These are phyloP conservation scores for Chenopodium berlandieri DNA, from an alignment of 148 eudicot species.

Conservation along the genomic window DNA sequence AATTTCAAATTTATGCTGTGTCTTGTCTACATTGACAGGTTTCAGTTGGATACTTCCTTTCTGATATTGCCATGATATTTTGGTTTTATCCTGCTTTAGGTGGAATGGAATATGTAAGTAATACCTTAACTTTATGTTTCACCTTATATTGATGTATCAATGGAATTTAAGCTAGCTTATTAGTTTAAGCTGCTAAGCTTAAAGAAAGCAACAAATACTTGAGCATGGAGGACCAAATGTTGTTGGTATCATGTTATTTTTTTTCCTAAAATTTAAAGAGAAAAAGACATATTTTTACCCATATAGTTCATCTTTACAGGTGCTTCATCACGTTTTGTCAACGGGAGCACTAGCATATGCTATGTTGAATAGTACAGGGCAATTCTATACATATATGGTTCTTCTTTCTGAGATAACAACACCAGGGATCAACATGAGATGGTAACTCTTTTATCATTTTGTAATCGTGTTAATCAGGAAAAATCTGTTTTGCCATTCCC, in stretches of 20 bases:
- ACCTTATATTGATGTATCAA: background rate
- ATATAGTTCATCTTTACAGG: slow-evolving; percentile 32
- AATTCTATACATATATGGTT: slow-evolving; percentile 68
- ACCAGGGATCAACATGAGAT: slow-evolving; percentile 89
- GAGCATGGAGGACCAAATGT: background rate
- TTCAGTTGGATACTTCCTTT: slow-evolving; percentile 83
- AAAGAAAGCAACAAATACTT: background rate
- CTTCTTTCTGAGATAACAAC: slow-evolving; percentile 87
- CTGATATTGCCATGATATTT: slow-evolving; percentile 83
- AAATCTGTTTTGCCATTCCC: slow-evolving; percentile 13
- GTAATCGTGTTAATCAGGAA: background rate
- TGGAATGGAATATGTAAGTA: slow-evolving; percentile 91
- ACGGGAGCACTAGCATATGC: slow-evolving; percentile 57
- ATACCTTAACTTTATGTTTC: background rate
- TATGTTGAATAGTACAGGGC: slow-evolving; percentile 64
- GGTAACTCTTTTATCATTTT: slow-evolving; percentile 41
- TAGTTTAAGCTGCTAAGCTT: background rate
- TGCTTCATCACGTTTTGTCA: slow-evolving; percentile 83
- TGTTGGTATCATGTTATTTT: background rate
- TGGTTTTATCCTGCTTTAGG: slow-evolving; percentile 88
- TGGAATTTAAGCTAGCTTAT: background rate
- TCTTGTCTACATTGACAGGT: slow-evolving; percentile 45
- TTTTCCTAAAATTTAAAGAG: too few relatives aligned
- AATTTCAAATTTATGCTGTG: background rate
- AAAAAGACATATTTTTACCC: background rate